Evolutionary conservation across 2,329 filamentous ascomycete genomes (phyloP).

Genomic region (Xylariaceae sp.): DNA sequence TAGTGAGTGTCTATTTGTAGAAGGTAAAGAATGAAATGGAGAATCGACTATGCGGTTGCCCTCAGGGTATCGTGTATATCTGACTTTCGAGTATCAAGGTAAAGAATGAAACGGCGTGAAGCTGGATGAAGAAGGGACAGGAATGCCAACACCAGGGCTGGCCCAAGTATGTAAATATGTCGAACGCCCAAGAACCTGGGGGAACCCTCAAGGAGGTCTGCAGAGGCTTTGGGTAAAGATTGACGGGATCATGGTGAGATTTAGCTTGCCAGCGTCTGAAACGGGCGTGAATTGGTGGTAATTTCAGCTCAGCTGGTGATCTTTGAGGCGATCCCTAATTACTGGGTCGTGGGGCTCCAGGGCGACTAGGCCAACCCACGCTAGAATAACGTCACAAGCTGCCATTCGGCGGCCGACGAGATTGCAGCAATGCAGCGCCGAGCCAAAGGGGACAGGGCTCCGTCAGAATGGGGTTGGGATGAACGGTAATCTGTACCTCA

Average conservation of each 20-base stretch:
- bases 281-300: constrained; percentile 16
- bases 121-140: constrained; percentile 1
- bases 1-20: neutral
- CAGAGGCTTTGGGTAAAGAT: constrained; percentile 4
- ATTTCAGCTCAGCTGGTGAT: constrained; percentile 13
- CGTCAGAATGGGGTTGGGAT: constrained; percentile 5
- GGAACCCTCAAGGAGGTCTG: constrained; percentile 4
- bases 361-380: constrained; percentile 7
- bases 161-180: neutral
- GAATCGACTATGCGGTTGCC: constrained; percentile 1
- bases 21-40: constrained; percentile 3
- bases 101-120: constrained; percentile 11
- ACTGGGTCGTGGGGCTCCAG: neutral
- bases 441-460: constrained; percentile 9
- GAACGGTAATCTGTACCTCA: constrained; percentile 8
- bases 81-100: neutral
- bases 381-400: constrained; percentile 22
- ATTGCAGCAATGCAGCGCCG: constrained; percentile 12
- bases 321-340: constrained; percentile 13
- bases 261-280: constrained; percentile 16
- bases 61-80: neutral
- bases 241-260: constrained; percentile 12
- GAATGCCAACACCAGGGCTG: neutral
- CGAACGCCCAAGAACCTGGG: neutral
- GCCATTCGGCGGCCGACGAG: constrained; percentile 13